Base-by-base conservation (phyloP, 345 rosid genomes). In the Brassica juncea region DNA sequence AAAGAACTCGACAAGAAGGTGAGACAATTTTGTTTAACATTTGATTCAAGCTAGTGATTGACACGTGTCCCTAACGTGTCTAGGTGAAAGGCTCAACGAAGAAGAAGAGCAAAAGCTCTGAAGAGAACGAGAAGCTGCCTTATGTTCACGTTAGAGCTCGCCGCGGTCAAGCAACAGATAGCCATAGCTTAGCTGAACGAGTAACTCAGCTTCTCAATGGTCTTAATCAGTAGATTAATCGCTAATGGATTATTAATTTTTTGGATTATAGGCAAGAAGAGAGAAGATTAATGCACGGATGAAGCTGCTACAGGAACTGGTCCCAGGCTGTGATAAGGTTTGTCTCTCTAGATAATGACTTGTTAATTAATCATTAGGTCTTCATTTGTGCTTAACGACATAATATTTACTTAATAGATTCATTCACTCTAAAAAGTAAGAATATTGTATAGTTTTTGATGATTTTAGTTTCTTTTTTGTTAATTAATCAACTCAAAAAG, bases 311-410 rank as follows among this genome's bases (percentile, higher is more conserved):
- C 94, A 90, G 12, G 94, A 90, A 71, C 89, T 90, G 92, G 94
- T 90, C 86, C 94, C 94, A 57, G 94, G 94, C 30, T 90, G 94
- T 85, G 88, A 82, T 78, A 88, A 96, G 99, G 99, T 92, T 70
- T 54, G 85, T 79, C 75, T 71, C 28, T 60, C 3, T 3, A 14
- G 78, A 68, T 34, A 31, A 52, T 10, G 21, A 70, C 27, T 75
- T 66, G 62, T 79, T 80, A 85, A 82, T 89, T 82, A 81, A 85
- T 82, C 85, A 86, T 82, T 85, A 75, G 77, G 70, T 85, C 71
- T 68, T 77, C 78, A 83, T 85, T 63, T 59, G 72, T 80, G 79
- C 68, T 75, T 80, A 74, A 80, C 25, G 42, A 70, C 80, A 55
- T 0, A 23, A 64, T 75, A 63, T 80, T 80, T 70, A 68, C 67